Percentiles rank a stretch among this genome's conserved stretches.
phyloP scores from a whole-genome alignment of 2,329 filamentous ascomycete genomes.

The Penicillium olsonii region DNA sequence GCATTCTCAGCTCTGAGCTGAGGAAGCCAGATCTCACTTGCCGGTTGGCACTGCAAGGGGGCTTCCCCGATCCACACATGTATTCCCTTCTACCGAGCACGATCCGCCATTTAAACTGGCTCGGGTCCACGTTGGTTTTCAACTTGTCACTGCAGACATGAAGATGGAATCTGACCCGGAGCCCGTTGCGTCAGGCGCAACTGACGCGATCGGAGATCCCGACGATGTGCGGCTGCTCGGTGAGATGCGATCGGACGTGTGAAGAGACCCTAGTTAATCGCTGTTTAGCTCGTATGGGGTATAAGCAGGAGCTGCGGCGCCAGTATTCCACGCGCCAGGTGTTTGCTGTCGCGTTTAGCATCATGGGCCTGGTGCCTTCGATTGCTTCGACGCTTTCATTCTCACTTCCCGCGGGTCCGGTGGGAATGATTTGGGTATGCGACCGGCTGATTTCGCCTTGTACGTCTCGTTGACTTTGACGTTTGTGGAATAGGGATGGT shows the following conservation, averaged over 20 bases:
- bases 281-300: slow-evolving; percentile 41
- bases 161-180: neutral
- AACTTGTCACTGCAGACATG: neutral
- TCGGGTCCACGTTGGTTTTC: neutral
- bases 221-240: slow-evolving; percentile 3
- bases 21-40: neutral
- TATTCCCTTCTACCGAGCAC: neutral
- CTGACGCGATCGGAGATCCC: neutral
- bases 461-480: neutral
- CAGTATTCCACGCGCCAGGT: slow-evolving; percentile 65
- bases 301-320: slow-evolving; percentile 62
- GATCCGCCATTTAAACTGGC: neutral
- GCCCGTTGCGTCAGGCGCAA: neutral
- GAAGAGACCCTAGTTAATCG: slow-evolving; percentile 3
- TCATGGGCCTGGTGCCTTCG: slow-evolving; percentile 63
- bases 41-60: neutral
- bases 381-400: slow-evolving; percentile 62
- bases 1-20: neutral
- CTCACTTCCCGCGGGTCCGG: slow-evolving; percentile 60
- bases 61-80: neutral
- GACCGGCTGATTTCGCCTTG: slow-evolving; percentile 2
- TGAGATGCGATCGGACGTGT: neutral
- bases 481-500: slow-evolving; percentile 51
- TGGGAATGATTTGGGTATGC: slow-evolving; percentile 61
- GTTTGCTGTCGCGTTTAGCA: slow-evolving; percentile 61